Evolutionary conservation across 352 stramenopile genomes (phyloP).

Genomic region (Phytophthora aleatoria): DNA sequence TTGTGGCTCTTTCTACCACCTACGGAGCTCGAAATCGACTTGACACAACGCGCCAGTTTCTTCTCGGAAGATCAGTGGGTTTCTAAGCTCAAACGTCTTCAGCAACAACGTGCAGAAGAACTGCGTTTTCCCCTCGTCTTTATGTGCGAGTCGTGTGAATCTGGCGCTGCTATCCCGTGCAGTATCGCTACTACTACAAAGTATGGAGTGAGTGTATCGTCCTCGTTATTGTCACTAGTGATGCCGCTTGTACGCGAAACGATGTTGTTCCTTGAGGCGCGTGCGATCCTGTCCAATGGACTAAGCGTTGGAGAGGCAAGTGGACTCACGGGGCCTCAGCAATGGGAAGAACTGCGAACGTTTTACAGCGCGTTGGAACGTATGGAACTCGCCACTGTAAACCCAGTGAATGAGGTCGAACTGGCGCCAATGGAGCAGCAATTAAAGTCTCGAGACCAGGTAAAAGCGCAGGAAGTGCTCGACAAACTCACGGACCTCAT

Average conservation of each 20-base stretch:
- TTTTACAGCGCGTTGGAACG: conserved; percentile 67
- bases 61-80: conserved; percentile 59
- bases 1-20: conserved; percentile 72
- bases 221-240: conserved; percentile 58
- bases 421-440: conserved; percentile 60
- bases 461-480: conserved; percentile 49
- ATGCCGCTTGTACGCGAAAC: conserved; percentile 70
- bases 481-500: conserved; percentile 56
- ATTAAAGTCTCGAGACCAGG: conserved; percentile 39
- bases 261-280: conserved; percentile 64
- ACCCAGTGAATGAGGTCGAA: conserved; percentile 56
- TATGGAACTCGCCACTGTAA: conserved; percentile 54
- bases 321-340: conserved; percentile 39
- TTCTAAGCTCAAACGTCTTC: conserved; percentile 37
- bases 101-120: conserved; percentile 42
- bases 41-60: conserved; percentile 19
- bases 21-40: conserved; percentile 38
- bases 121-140: conserved; percentile 64
- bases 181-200: conserved; percentile 31
- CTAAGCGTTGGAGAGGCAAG: conserved; percentile 44
- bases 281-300: conserved; percentile 44
- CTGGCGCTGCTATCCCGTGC: conserved; percentile 25
- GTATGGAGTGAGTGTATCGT: conserved; percentile 34
- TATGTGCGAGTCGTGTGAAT: conserved; percentile 57
- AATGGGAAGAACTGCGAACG: conserved; percentile 57